Evolutionary conservation across 768 basidiomycete species (phyloP).

Genomic region (Pisolithus sp.): DNA sequence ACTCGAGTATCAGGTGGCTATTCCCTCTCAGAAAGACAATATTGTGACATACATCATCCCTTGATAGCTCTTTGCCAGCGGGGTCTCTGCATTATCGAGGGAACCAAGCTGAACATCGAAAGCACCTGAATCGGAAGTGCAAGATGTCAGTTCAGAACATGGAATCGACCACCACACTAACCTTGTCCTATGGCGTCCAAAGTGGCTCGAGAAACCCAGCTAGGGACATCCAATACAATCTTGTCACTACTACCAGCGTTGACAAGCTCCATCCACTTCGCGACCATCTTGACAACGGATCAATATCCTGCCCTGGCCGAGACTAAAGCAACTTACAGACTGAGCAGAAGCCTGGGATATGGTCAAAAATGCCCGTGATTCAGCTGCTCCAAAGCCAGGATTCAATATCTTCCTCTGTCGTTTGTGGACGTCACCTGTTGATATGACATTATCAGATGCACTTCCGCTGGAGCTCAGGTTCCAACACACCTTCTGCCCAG

Average conservation of each 20-base stretch:
- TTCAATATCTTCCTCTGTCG: slow-evolving; percentile 50
- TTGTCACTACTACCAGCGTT: slow-evolving; percentile 1
- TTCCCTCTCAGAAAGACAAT: not conserved
- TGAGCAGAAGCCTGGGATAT: slow-evolving; percentile 37
- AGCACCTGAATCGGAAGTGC: slow-evolving; percentile 27
- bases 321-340: slow-evolving; percentile 10
- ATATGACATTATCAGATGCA: not conserved
- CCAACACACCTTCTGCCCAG: slow-evolving; percentile 36
- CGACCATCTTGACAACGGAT: slow-evolving; percentile 11
- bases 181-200: slow-evolving; percentile 48
- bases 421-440: slow-evolving; percentile 38
- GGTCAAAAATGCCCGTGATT: slow-evolving; percentile 44
- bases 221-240: slow-evolving; percentile 21
- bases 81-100: slow-evolving; percentile 19
- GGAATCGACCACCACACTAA: slow-evolving; percentile 8
- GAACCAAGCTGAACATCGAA: slow-evolving; percentile 45
- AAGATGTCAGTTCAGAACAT: not conserved
- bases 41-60: not conserved
- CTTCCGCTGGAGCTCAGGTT: slow-evolving; percentile 5
- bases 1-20: no score
- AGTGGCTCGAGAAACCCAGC: slow-evolving; percentile 42
- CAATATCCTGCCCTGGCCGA: not conserved
- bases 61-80: slow-evolving; percentile 3
- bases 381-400: slow-evolving; percentile 48
- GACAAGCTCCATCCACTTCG: slow-evolving; percentile 20